Evolutionary conservation across 2,329 filamentous ascomycete genomes (phyloP).

Genomic region (Elsinoe australis): DNA sequence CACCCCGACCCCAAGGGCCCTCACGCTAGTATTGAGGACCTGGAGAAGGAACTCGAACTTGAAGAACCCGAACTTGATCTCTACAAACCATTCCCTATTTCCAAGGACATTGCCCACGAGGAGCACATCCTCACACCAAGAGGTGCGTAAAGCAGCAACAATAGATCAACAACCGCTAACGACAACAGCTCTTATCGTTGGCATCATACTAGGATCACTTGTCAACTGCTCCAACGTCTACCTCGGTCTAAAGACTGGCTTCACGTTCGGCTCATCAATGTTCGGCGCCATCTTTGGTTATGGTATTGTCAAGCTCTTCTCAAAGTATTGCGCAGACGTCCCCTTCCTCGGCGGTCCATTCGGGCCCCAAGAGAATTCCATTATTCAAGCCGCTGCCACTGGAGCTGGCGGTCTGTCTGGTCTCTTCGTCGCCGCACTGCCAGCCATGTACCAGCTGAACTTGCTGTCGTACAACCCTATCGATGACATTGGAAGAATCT

Average conservation of each 20-base stretch:
- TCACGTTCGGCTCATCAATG: constrained; percentile 34
- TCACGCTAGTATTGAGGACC: constrained; percentile 7
- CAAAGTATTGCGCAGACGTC: constrained; percentile 39
- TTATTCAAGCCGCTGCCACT: constrained; percentile 53
- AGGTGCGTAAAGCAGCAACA: neutral
- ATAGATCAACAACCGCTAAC: neutral
- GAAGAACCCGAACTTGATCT: constrained; percentile 11
- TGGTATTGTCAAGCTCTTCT: constrained; percentile 50
- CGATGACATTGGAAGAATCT: constrained; percentile 50
- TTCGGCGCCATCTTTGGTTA: constrained; percentile 51
- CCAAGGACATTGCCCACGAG: neutral
- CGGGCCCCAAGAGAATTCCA: constrained; percentile 56
- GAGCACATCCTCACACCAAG: constrained; percentile 4
- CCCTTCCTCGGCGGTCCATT: constrained; percentile 49
- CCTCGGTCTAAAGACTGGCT: constrained; percentile 45
- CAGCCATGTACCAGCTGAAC: constrained; percentile 52
- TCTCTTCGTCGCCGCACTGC: constrained; percentile 53
- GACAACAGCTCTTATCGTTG: constrained; percentile 44
- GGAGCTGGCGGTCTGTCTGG: constrained; percentile 51
- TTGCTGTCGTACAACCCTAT: constrained; percentile 46
- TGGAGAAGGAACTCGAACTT: constrained; percentile 7
- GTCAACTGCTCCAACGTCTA: constrained; percentile 58
- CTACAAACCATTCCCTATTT: constrained; percentile 6
- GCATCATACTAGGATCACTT: constrained; percentile 50
- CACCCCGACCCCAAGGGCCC: constrained; percentile 12